phyloP scores from a whole-genome alignment of 176 grass and related monocot species.

The Triticum turgidum region DNA sequence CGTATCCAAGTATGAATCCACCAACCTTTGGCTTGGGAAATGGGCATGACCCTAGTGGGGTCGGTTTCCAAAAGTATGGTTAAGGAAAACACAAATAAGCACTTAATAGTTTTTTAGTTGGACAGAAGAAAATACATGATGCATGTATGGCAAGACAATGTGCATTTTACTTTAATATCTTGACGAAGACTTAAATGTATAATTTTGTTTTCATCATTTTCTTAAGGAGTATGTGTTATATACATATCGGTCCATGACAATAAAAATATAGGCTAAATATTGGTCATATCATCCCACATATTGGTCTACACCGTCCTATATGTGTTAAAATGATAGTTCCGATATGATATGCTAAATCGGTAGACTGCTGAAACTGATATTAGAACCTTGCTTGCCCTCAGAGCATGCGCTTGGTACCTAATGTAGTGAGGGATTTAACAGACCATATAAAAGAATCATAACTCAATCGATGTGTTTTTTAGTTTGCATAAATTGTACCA shows the following conservation, averaged over 20 bases:
- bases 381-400: background rate
- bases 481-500: constrained; percentile 10
- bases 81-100: background rate
- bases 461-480: constrained; percentile 3
- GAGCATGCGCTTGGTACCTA: background rate
- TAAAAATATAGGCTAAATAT: background rate
- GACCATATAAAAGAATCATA: background rate
- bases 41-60: background rate
- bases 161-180: background rate
- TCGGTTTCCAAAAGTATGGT: background rate
- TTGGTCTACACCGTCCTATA: no score
- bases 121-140: background rate
- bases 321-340: no score
- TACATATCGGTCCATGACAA: background rate
- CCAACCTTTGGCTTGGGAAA: background rate
- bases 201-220: background rate
- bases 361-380: no score
- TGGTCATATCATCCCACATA: background rate
- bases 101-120: background rate
- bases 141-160: background rate
- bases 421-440: background rate
- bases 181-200: background rate
- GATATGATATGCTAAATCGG: no score
- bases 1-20: background rate
- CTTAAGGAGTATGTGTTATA: background rate